phyloP scores from a whole-genome alignment of 352 stramenopile genomes.

The Pythium chondricola region DNA sequence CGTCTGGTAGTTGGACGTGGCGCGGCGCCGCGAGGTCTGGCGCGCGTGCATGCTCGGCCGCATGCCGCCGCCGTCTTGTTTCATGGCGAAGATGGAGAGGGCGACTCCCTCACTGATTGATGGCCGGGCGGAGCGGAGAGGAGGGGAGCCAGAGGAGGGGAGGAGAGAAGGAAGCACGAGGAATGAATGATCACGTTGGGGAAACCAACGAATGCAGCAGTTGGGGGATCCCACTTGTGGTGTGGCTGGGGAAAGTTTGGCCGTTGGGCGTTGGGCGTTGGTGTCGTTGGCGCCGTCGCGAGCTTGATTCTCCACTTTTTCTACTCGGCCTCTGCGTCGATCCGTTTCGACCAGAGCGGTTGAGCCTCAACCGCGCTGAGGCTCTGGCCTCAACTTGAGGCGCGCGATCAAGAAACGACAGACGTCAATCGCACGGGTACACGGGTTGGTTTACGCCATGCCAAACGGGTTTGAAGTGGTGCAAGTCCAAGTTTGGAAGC shows the following conservation, averaged over 20 bases:
- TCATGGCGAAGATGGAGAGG: not conserved
- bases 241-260: not conserved
- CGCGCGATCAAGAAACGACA: not conserved
- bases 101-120: too few species aligned
- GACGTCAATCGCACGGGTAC: slow-evolving; percentile 11
- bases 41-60: slow-evolving; percentile 18
- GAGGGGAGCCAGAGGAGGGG: not conserved
- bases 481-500: not conserved
- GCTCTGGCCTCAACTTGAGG: not conserved
- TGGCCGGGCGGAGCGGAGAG: not conserved
- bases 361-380: not conserved
- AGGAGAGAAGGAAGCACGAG: not conserved
- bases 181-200: not conserved
- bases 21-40: slow-evolving; percentile 36
- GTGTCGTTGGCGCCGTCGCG: not conserved
- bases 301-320: slow-evolving; percentile 1
- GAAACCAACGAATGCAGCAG: too few species aligned
- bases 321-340: not conserved
- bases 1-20: slow-evolving; percentile 76
- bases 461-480: not conserved
- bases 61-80: slow-evolving; percentile 3
- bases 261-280: slow-evolving; percentile 1
- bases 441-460: not conserved
- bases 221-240: not conserved
- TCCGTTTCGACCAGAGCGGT: not conserved